A percentile compares a stretch with the other conserved stretches of the same genome.
These are phyloP conservation scores for Actinidia arguta DNA, from an alignment of 179 eudicot genomes.

Conservation along the genomic window DNA sequence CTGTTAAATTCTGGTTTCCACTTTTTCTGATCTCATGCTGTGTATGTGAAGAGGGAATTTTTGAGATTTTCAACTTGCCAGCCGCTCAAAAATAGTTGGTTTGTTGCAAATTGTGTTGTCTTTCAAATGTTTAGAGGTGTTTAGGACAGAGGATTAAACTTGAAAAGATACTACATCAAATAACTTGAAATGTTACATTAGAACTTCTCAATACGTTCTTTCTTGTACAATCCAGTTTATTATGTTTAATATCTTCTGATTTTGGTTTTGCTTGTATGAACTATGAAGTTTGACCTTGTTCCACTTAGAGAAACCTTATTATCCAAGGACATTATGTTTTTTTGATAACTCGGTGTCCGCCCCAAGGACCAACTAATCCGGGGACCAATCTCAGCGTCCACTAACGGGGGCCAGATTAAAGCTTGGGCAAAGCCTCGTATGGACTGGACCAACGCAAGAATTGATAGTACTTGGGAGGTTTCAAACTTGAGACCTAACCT, in stretches of 20 bases:
- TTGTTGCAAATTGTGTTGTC: background rate
- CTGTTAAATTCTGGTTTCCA: constrained; percentile 20
- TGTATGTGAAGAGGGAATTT: constrained; percentile 16
- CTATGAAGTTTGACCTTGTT: background rate
- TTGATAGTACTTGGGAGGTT: too few relatives aligned
- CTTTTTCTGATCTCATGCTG: constrained; percentile 5
- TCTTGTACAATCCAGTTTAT: background rate
- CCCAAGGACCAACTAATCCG: too few relatives aligned
- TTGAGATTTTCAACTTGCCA: constrained; percentile 8
- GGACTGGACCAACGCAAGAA: too few relatives aligned
- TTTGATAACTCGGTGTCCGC: too few relatives aligned
- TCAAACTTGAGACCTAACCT: too few relatives aligned
- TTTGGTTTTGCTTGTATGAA: background rate
- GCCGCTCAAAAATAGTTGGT: background rate
- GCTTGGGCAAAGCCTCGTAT: too few relatives aligned
- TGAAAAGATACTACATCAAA: background rate
- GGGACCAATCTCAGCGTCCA: too few relatives aligned
- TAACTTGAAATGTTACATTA: constrained; percentile 10
- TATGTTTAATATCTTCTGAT: background rate
- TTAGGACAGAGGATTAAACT: constrained; percentile 8
- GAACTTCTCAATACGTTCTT: background rate
- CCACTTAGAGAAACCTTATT: background rate
- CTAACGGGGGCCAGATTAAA: too few relatives aligned
- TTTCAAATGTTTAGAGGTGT: constrained; percentile 1
- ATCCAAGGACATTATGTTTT: background rate